These are phyloP conservation scores for Pyrenophora graminea DNA, from an alignment of 2,329 filamentous ascomycete species.

Conservation along the genomic window DNA sequence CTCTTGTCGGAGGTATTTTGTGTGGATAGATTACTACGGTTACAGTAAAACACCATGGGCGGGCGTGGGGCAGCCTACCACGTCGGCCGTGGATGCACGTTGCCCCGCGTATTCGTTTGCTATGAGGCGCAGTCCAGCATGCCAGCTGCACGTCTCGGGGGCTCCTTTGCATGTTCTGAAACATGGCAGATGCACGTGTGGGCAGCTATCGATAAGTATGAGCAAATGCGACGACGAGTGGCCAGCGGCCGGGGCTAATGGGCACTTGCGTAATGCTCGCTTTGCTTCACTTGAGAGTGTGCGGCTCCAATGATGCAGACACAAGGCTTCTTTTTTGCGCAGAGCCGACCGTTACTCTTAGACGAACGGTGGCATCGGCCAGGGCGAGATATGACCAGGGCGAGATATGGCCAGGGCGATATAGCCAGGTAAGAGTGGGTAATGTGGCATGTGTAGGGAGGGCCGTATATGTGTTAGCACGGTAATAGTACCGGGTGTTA, in stretches of 20 bases:
- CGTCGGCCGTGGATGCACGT: constrained; percentile 26
- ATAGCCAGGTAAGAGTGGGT: constrained; percentile 4
- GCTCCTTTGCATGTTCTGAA: constrained; percentile 39
- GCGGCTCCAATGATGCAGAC: constrained; percentile 33
- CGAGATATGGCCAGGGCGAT: constrained; percentile 8
- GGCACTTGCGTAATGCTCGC: constrained; percentile 31
- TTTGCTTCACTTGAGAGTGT: constrained; percentile 29
- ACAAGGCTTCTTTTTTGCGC: constrained; percentile 10
- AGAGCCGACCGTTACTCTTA: constrained; percentile 20
- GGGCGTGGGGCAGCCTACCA: constrained; percentile 34
- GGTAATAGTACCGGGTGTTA: constrained; percentile 8
- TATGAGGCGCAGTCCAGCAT: constrained; percentile 38
- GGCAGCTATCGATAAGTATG: constrained; percentile 41
- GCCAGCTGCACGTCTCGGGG: constrained; percentile 27
- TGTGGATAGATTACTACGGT: not conserved
- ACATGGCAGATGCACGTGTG: constrained; percentile 30
- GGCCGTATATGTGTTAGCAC: constrained; percentile 4
- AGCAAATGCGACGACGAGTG: constrained; percentile 33
- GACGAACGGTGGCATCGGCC: constrained; percentile 26
- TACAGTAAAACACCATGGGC: constrained; percentile 14
- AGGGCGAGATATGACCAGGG: constrained; percentile 9
- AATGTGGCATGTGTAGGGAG: not conserved
- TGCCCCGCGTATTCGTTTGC: constrained; percentile 29
- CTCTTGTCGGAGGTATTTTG: constrained; percentile 10
- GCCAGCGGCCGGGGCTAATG: constrained; percentile 24